Conservation (phyloP, 1,284 basidiomycete species). For the Sanguinoderma infundibulare region DNA sequence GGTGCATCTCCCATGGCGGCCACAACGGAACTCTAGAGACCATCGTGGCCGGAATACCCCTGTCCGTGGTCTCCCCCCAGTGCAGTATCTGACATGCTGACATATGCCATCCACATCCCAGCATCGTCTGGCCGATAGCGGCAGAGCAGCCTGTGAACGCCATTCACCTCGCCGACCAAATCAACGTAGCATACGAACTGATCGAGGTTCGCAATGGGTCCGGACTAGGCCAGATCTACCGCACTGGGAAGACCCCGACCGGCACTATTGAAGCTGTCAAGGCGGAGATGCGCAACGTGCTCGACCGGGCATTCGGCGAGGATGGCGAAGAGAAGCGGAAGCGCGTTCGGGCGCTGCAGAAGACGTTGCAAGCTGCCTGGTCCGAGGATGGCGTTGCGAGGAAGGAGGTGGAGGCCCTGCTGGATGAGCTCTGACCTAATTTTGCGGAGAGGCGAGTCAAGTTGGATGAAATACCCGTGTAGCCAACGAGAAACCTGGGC, state of each 20-base stretch:
- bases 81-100: not conserved
- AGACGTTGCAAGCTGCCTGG: not conserved
- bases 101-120: slow-evolving; percentile 4
- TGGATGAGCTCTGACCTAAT: not conserved
- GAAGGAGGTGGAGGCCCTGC: not conserved
- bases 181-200: slow-evolving; percentile 30
- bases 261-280: not conserved
- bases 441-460: not conserved
- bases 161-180: slow-evolving; percentile 18
- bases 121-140: slow-evolving; percentile 30
- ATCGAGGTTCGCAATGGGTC: slow-evolving; percentile 26
- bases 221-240: slow-evolving; percentile 4
- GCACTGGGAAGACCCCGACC: not conserved
- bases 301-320: not conserved
- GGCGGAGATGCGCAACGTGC: not conserved
- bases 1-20: not conserved
- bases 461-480: not conserved
- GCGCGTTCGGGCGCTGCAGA: not conserved
- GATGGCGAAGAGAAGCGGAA: not conserved
- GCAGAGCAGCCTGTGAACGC: slow-evolving; percentile 30
- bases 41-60: slow-evolving; percentile 9
- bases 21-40: slow-evolving; percentile 18
- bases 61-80: slow-evolving; percentile 1
- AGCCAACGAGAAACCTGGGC: too few relatives aligned
- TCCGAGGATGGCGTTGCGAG: not conserved